Conservation (phyloP, 2,329 filamentous ascomycete genomes). For the Apiospora pterosperma region DNA sequence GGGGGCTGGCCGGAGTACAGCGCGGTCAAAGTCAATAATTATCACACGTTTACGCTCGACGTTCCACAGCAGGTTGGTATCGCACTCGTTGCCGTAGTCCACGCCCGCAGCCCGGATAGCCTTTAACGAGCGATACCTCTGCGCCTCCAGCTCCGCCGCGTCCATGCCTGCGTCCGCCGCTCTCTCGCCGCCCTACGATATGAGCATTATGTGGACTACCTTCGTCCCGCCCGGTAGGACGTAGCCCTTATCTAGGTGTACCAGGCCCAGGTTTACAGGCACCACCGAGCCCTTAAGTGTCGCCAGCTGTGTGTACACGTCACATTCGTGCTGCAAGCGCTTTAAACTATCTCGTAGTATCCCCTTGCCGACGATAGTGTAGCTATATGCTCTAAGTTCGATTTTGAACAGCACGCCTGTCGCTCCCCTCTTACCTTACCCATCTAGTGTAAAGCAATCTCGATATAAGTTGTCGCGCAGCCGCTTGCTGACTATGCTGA, state of each 20-base stretch:
- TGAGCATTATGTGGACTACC: constrained; percentile 15
- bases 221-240: constrained; percentile 12
- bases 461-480: neutral
- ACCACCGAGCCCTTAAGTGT: constrained; percentile 17
- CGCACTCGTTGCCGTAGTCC: constrained; percentile 14
- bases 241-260: constrained; percentile 10
- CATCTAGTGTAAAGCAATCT: neutral
- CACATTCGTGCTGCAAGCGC: constrained; percentile 14
- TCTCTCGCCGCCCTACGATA: constrained; percentile 19
- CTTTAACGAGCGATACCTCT: constrained; percentile 11
- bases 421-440: neutral
- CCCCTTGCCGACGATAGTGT: constrained; percentile 19
- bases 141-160: constrained; percentile 6
- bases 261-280: constrained; percentile 15
- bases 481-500: neutral
- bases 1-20: neutral
- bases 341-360: constrained; percentile 1
- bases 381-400: constrained; percentile 15
- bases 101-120: constrained; percentile 13
- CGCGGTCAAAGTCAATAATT: neutral
- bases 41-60: constrained; percentile 17
- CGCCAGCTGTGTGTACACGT: constrained; percentile 15
- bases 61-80: constrained; percentile 18
- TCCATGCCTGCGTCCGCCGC: neutral
- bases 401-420: constrained; percentile 10